These are phyloP conservation scores for Rhododendron ovatum DNA, from an alignment of 148 eudicot species.

Conservation along the genomic window DNA sequence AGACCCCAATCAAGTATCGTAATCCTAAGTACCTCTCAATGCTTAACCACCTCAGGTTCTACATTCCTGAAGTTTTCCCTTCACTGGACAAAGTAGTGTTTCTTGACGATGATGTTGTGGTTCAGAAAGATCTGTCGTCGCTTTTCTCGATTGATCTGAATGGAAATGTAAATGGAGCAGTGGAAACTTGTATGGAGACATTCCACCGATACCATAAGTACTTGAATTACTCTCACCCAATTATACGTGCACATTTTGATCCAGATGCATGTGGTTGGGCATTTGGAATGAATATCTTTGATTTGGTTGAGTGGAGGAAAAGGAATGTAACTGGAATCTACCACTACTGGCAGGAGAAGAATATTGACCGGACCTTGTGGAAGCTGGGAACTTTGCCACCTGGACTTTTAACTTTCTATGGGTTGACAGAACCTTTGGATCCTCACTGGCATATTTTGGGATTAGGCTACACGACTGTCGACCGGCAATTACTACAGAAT, in stretches of 20 bases:
- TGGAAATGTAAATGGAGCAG: slow-evolving; percentile 83
- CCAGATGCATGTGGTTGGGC: slow-evolving; percentile 97
- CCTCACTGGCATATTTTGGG: slow-evolving; percentile 74
- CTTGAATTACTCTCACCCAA: slow-evolving; percentile 80
- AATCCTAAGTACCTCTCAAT: slow-evolving; percentile 84
- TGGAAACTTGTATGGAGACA: slow-evolving; percentile 86
- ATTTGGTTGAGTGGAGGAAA: slow-evolving; percentile 72
- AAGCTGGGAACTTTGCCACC: slow-evolving; percentile 86
- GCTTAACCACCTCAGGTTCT: slow-evolving; percentile 83
- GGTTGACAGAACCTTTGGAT: slow-evolving; percentile 67
- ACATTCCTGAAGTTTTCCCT: slow-evolving; percentile 77
- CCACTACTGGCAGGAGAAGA: slow-evolving; percentile 88
- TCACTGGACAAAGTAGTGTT: slow-evolving; percentile 64
- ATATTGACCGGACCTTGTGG: slow-evolving; percentile 72
- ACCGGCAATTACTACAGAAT: slow-evolving; percentile 48
- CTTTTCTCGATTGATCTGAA: slow-evolving; percentile 63
- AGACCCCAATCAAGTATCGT: slow-evolving; percentile 74
- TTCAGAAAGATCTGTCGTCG: slow-evolving; percentile 66
- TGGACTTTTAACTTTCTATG: slow-evolving; percentile 74
- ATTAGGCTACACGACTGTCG: slow-evolving; percentile 69
- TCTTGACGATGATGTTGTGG: slow-evolving; percentile 81
- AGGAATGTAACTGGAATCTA: slow-evolving; percentile 83
- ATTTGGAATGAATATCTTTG: slow-evolving; percentile 83
- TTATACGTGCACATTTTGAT: slow-evolving; percentile 69
- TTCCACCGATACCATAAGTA: slow-evolving; percentile 87